phyloP scores from a whole-genome alignment of 202 grass and related monocot genomes.

The Elaeis oleifera region DNA sequence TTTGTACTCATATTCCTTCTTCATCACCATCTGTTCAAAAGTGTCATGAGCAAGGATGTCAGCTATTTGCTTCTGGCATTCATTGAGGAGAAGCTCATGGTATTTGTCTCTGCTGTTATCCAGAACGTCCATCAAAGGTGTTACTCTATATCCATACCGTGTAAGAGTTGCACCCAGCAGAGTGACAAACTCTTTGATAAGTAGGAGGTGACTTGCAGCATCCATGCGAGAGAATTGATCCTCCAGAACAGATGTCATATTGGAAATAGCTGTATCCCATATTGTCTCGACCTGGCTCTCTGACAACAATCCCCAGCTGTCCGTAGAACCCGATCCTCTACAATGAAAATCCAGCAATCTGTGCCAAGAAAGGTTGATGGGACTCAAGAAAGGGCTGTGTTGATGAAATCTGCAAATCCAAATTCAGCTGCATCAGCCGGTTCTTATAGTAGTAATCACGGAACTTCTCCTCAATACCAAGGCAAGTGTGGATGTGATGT shows the following conservation, averaged over 20 bases:
- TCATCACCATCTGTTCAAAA: conserved; percentile 51
- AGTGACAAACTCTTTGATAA: conserved; percentile 58
- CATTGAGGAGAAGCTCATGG: conserved; percentile 46
- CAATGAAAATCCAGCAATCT: conserved; percentile 81
- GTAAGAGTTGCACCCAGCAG: conserved; percentile 49
- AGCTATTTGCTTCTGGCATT: conserved; percentile 50
- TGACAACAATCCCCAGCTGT: conserved; percentile 60
- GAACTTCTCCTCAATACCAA: conserved; percentile 67
- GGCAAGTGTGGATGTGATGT: conserved; percentile 40
- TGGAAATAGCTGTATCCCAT: conserved; percentile 56
- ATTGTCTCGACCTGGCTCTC: conserved; percentile 61
- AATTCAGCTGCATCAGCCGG: conserved; percentile 70
- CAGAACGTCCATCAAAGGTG: conserved; percentile 46
- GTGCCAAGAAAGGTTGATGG: conserved; percentile 54
- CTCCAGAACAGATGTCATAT: conserved; percentile 56
- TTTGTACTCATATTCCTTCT: conserved; percentile 59
- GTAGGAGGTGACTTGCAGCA: conserved; percentile 51
- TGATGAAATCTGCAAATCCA: conserved; percentile 62
- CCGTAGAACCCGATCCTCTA: conserved; percentile 58
- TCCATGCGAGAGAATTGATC: conserved; percentile 49
- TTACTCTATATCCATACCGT: conserved; percentile 42
- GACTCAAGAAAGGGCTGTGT: conserved; percentile 64
- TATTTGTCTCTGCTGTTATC: conserved; percentile 65
- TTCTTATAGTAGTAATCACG: conserved; percentile 66
- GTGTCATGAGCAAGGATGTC: conserved; percentile 43